Conservation (phyloP, 345 rosid species). For the Eucalyptus decipiens region DNA sequence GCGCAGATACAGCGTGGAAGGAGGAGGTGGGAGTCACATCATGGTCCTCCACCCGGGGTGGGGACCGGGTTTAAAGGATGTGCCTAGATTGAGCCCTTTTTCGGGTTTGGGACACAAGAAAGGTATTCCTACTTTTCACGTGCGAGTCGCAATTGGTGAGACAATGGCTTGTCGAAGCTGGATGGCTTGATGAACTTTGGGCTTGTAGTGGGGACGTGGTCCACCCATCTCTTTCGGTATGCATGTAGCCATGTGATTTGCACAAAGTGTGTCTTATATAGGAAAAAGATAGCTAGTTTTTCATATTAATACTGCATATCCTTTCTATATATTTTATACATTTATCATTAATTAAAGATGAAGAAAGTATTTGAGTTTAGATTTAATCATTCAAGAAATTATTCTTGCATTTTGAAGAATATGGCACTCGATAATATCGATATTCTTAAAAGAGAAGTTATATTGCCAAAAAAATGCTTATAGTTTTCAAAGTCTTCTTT, state of each 20-base stretch:
- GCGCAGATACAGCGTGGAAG: not conserved
- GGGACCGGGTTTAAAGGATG: not conserved
- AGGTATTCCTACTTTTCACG: not conserved
- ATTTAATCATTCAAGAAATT: not conserved
- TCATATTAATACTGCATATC: not conserved
- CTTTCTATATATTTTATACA: not conserved
- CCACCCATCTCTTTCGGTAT: not conserved
- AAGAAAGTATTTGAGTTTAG: not conserved
- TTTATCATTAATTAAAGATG: not conserved
- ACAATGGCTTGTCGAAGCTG: not conserved
- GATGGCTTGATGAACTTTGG: not conserved
- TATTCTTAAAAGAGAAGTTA: not conserved
- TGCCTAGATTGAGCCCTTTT: not conserved
- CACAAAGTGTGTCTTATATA: not conserved
- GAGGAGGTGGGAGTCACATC: not conserved
- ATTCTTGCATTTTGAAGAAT: not conserved
- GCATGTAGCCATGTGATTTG: not conserved
- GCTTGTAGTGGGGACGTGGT: not conserved
- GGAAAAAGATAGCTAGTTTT: not conserved
- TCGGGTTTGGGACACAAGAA: not conserved
- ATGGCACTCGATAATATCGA: not conserved
- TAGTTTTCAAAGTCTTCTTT: not conserved
- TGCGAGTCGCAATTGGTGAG: not conserved
- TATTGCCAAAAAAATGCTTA: not conserved
- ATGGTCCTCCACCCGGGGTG: not conserved